Evolutionary conservation across 768 basidiomycete species (phyloP).

Genomic region (Erythrobasidium yunnanense): DNA sequence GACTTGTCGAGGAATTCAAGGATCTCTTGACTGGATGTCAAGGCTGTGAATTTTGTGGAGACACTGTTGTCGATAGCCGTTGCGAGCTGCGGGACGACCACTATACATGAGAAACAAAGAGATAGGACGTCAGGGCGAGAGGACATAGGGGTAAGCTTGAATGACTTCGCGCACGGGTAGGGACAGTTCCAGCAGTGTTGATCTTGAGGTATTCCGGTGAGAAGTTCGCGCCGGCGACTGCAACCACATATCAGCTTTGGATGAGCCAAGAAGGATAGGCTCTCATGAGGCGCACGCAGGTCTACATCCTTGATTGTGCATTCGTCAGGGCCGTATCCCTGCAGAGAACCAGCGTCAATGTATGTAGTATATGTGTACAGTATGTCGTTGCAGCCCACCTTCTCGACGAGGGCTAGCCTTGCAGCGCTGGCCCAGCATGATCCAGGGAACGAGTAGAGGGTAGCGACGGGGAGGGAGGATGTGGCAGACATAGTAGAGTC

Average conservation of each 20-base stretch:
- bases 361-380: background rate
- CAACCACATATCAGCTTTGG: too few species aligned
- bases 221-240: constrained; percentile 25
- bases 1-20: constrained; percentile 4
- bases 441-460: constrained; percentile 15
- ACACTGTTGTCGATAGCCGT: constrained; percentile 15
- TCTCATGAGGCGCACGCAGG: constrained; percentile 22
- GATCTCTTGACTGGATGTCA: constrained; percentile 1
- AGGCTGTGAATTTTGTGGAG: constrained; percentile 17
- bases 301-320: constrained; percentile 26
- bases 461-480: background rate
- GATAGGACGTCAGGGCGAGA: background rate
- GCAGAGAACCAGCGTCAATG: background rate
- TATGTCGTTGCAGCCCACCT: background rate
- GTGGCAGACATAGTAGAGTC: background rate
- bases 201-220: constrained; percentile 24
- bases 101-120: background rate
- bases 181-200: constrained; percentile 21
- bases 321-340: constrained; percentile 22
- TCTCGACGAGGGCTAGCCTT: constrained; percentile 9
- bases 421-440: constrained; percentile 14
- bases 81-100: constrained; percentile 22
- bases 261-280: too few species aligned
- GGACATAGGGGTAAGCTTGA: background rate
- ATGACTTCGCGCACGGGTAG: background rate